Evolutionary conservation across 2,329 filamentous ascomycete species (phyloP).

Genomic region (Fusarium miscanthi): DNA sequence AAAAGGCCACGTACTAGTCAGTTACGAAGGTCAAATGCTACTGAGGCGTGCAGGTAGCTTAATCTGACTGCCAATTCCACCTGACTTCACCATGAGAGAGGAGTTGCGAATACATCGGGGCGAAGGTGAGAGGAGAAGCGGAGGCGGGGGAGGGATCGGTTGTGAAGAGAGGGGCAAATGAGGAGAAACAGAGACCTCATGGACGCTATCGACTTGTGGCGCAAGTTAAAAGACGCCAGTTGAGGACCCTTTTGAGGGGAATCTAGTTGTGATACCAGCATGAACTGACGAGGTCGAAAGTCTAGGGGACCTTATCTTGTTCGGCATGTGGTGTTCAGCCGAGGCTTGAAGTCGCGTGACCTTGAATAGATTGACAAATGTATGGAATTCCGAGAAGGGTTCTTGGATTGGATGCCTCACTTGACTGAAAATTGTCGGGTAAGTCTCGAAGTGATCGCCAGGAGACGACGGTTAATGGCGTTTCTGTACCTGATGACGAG

Average conservation of each 20-base stretch:
- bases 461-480: constrained; percentile 23
- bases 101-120: constrained; percentile 24
- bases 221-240: constrained; percentile 8
- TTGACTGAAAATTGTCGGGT: background rate
- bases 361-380: background rate
- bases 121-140: constrained; percentile 17
- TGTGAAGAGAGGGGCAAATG: constrained; percentile 13
- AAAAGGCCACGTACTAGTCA: background rate
- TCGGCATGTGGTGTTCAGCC: background rate
- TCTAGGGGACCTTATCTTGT: background rate
- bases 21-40: background rate
- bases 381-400: background rate
- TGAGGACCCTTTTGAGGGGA: background rate
- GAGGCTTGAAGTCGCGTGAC: constrained; percentile 7
- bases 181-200: constrained; percentile 15
- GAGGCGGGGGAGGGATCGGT: constrained; percentile 10
- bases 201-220: constrained; percentile 21
- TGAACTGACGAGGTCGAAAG: background rate
- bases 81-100: constrained; percentile 18
- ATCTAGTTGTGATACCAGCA: background rate
- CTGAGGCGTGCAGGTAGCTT: constrained; percentile 4
- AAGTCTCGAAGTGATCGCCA: constrained; percentile 12
- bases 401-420: constrained; percentile 2
- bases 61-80: constrained; percentile 9
- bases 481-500: constrained; percentile 29